phyloP scores from a whole-genome alignment of 1,284 basidiomycete species.

The Trichosporon sp. region DNA sequence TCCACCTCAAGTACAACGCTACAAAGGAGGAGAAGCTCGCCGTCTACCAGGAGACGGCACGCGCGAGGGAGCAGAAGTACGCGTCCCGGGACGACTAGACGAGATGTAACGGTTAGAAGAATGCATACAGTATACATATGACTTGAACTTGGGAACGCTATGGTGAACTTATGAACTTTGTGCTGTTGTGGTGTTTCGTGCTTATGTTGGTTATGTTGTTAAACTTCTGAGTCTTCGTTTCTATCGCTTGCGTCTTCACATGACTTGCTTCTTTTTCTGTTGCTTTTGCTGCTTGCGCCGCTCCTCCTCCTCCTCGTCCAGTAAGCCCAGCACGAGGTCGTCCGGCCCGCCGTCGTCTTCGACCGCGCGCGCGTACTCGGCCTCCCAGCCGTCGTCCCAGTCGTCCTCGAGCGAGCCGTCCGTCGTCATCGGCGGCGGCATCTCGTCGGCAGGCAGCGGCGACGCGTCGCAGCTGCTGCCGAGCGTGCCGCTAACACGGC shows the following conservation, averaged over 20 bases:
- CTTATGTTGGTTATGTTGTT: not conserved
- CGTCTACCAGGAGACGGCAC: conserved; percentile 57
- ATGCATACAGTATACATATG: conserved; percentile 6
- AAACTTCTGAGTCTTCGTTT: not conserved
- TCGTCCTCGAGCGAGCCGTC: conserved; percentile 24
- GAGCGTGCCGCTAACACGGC: conserved; percentile 4
- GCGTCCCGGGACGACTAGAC: conserved; percentile 24
- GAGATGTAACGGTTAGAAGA: not conserved
- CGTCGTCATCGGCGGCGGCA: conserved; percentile 30
- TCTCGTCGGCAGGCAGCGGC: conserved; percentile 7
- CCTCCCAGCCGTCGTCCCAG: conserved; percentile 45
- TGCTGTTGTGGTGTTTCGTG: not conserved
- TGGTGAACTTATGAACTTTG: not conserved
- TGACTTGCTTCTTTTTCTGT: not conserved
- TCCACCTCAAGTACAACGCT: conserved; percentile 70
- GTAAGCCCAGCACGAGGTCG: conserved; percentile 45
- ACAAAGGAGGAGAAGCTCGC: conserved; percentile 73
- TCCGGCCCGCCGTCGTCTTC: conserved; percentile 47
- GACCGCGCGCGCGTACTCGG: conserved; percentile 44
- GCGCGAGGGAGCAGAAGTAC: conserved; percentile 45
- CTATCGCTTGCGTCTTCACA: not conserved
- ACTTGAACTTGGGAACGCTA: no score
- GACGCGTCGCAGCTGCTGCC: conserved; percentile 4
- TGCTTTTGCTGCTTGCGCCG: conserved; percentile 14
- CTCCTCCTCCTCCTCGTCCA: conserved; percentile 50